Evolutionary conservation across 1,284 basidiomycete species (phyloP).

Genomic region (Rhodotorula sp.): DNA sequence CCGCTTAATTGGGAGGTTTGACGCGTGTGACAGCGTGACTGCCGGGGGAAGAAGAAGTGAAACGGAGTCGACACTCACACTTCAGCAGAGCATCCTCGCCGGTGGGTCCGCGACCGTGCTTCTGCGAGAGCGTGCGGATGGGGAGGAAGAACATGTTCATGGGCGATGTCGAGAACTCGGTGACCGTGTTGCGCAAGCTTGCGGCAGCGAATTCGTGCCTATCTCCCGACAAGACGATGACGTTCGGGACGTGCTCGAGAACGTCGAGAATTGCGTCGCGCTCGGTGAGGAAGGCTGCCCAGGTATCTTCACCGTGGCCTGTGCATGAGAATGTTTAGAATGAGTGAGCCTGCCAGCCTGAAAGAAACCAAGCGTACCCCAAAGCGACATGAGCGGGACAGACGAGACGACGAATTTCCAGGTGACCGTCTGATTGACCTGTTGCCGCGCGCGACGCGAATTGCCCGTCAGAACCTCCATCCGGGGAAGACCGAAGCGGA

Average conservation of each 20-base stretch:
- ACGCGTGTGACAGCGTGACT: too few relatives aligned
- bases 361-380: conserved; percentile 51
- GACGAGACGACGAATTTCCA: conserved; percentile 79
- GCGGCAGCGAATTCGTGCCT: conserved; percentile 74
- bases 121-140: conserved; percentile 48
- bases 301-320: conserved; percentile 53
- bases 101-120: conserved; percentile 51
- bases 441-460: neutral
- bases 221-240: conserved; percentile 53
- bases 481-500: neutral
- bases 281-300: conserved; percentile 68
- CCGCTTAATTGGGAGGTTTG: too few relatives aligned
- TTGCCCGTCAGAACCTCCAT: conserved; percentile 3
- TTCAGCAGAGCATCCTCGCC: conserved; percentile 66
- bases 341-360: neutral
- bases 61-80: conserved; percentile 48
- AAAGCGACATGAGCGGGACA: conserved; percentile 74
- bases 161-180: conserved; percentile 65
- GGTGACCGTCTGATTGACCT: conserved; percentile 70
- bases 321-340: neutral
- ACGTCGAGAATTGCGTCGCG: conserved; percentile 60
- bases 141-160: conserved; percentile 43
- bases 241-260: conserved; percentile 68
- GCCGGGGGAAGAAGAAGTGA: neutral
- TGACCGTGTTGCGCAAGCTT: conserved; percentile 55